Base-by-base conservation (phyloP, 148 eudicot genomes). In the Gaultheria prostrata region DNA sequence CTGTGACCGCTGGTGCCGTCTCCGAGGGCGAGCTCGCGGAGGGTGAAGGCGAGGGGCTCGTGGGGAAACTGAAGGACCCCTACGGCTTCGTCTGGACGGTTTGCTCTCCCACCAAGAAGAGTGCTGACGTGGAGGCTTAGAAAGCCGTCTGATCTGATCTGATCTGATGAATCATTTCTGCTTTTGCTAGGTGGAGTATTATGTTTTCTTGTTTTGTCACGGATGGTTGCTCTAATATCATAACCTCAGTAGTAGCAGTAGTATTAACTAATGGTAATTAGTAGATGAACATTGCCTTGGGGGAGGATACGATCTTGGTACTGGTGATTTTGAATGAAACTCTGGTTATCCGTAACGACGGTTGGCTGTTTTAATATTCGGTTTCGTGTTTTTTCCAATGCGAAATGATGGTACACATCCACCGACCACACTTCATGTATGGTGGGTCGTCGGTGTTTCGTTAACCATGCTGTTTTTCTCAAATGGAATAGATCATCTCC, bases 61-160 rank as follows among this genome's bases (percentile, higher is more conserved):
- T 86, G 35, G 96, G 90, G 1, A 91, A 92, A 83, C 87, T 95
- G 82, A 92, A 92, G 92, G 98, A 94, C 57, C 97, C 98, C 0
- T 95, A 81, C 48, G 98, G 98, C 70, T 88, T 85, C 35, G 51
- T 87, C 46, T 95, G 98, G 98, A 28, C 86, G 30, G 88, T 95
- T 65, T 87, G 91, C 83, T 73, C 94, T 11, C 87, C 92, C 39
- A 56, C 88, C 20, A 90, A 89, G 88, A 83, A 82, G 54, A 20
- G 79, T 26, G 89, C 72, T 79, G 90, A 10, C 17, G 91, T 69
- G 82, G 90, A 91, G 30, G 92, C 91, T 30, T 90, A 73, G 53
- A 67, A 12, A 32, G 11, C 17, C 87, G 88, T 85, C 26, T 4
- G 81, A 77, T 81, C 70, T 63, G 5, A 35, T 59, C 63, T 57